phyloP scores from a whole-genome alignment of 2,329 filamentous ascomycete genomes.

The Colletotrichum sansevieriae region DNA sequence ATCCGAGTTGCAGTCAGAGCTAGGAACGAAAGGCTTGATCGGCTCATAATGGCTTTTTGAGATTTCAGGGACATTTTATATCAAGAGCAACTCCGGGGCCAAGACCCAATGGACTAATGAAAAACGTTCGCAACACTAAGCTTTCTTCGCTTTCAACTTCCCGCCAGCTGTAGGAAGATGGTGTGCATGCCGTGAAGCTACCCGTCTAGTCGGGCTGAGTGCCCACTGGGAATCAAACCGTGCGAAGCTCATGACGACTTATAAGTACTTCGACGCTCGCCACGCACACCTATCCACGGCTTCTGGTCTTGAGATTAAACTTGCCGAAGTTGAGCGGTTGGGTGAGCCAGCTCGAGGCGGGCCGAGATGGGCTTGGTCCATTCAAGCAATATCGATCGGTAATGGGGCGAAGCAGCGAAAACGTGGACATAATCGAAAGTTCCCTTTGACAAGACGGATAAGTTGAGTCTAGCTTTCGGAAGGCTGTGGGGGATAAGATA shows the following conservation, averaged over 20 bases:
- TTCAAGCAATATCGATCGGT: neutral
- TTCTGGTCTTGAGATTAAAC: neutral
- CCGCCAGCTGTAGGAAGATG: neutral
- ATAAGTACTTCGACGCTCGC: constrained; percentile 13
- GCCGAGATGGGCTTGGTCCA: neutral
- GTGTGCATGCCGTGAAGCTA: neutral
- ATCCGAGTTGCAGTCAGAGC: neutral
- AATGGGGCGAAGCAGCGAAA: neutral
- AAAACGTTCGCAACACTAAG: neutral
- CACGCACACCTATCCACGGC: constrained; percentile 14
- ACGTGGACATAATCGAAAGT: neutral
- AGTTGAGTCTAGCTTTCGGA: constrained; percentile 1
- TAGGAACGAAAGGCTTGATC: constrained; percentile 7
- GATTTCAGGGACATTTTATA: constrained; percentile 6
- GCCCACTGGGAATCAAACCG: neutral
- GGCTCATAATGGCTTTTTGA: neutral
- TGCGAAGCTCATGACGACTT: neutral
- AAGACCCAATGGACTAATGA: neutral
- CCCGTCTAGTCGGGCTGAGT: neutral
- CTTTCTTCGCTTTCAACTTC: constrained; percentile 2
- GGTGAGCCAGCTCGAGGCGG: neutral
- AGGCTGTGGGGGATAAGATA: constrained; percentile 10
- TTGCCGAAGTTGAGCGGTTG: constrained; percentile 2
- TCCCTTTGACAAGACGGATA: neutral
- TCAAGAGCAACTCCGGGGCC: neutral